Evolutionary conservation across 2,329 filamentous ascomycete species (phyloP).

Genomic region (Reticulascus tulasneorum): DNA sequence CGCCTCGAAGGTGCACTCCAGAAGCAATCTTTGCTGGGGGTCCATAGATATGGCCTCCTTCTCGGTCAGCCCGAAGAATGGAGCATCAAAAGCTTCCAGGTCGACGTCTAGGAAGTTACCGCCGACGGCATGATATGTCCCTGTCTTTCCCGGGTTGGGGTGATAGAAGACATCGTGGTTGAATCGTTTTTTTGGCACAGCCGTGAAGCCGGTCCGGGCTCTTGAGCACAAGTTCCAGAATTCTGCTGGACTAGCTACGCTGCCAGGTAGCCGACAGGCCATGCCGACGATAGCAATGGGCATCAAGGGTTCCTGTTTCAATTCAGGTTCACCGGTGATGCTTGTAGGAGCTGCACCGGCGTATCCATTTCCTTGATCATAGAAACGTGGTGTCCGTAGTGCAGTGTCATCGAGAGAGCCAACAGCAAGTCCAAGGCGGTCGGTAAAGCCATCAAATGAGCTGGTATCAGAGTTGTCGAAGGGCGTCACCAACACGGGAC

Average conservation of each 20-base stretch:
- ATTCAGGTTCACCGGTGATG: slow-evolving; percentile 11
- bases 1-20: slow-evolving; percentile 52
- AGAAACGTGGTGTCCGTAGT: slow-evolving; percentile 11
- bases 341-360: slow-evolving; percentile 16
- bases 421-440: slow-evolving; percentile 10
- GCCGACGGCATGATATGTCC: slow-evolving; percentile 21
- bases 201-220: slow-evolving; percentile 34
- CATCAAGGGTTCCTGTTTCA: slow-evolving; percentile 27
- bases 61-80: slow-evolving; percentile 49
- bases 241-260: slow-evolving; percentile 35
- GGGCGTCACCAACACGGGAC: slow-evolving; percentile 15
- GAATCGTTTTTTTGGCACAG: slow-evolving; percentile 44
- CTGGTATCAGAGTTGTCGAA: slow-evolving; percentile 14
- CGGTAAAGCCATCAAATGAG: slow-evolving; percentile 12
- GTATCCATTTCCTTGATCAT: slow-evolving; percentile 10
- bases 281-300: slow-evolving; percentile 46
- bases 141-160: slow-evolving; percentile 38
- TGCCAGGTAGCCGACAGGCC: slow-evolving; percentile 42
- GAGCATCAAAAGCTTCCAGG: slow-evolving; percentile 44
- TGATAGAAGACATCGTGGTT: slow-evolving; percentile 37
- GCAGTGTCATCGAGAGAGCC: slow-evolving; percentile 12
- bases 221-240: slow-evolving; percentile 41
- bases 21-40: slow-evolving; percentile 48
- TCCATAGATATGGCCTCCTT: slow-evolving; percentile 50
- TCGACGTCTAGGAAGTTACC: slow-evolving; percentile 43